phyloP scores from a whole-genome alignment of 1,284 basidiomycete species.

The Apiotrichum laibachii region DNA sequence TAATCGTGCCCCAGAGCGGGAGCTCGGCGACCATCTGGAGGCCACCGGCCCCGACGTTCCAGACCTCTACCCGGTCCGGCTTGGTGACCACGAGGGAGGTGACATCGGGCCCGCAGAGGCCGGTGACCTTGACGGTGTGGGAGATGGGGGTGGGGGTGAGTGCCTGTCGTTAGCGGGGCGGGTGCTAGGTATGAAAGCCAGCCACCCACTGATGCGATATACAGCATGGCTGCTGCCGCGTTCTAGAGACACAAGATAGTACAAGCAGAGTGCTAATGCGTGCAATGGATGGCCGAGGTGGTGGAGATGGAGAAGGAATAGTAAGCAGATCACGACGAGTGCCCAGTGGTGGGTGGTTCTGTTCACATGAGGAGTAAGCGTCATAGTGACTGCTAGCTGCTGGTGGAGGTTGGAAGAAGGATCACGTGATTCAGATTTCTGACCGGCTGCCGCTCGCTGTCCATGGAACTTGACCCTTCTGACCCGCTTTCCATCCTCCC shows the following conservation, averaged over 20 bases:
- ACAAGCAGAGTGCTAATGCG: too few relatives aligned
- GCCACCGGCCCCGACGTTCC: slow-evolving; percentile 38
- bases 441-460: too few relatives aligned
- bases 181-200: background rate
- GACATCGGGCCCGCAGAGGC: slow-evolving; percentile 29
- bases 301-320: too few relatives aligned
- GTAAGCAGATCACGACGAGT: background rate
- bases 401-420: background rate
- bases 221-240: slow-evolving; percentile 29
- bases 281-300: background rate
- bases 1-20: slow-evolving; percentile 47
- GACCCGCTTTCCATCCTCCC: too few relatives aligned
- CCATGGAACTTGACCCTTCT: background rate
- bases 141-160: slow-evolving; percentile 49
- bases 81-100: slow-evolving; percentile 45
- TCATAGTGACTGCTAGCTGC: background rate
- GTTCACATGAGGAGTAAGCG: background rate
- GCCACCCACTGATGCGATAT: slow-evolving; percentile 43
- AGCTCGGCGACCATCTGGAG: slow-evolving; percentile 33
- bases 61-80: slow-evolving; percentile 45
- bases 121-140: slow-evolving; percentile 31
- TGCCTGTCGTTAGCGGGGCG: slow-evolving; percentile 30
- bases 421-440: slow-evolving; percentile 6
- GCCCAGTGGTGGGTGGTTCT: background rate
- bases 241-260: background rate